Conservation (phyloP, 208 protist genomes). For the Trypanosoma conorhini region DNA sequence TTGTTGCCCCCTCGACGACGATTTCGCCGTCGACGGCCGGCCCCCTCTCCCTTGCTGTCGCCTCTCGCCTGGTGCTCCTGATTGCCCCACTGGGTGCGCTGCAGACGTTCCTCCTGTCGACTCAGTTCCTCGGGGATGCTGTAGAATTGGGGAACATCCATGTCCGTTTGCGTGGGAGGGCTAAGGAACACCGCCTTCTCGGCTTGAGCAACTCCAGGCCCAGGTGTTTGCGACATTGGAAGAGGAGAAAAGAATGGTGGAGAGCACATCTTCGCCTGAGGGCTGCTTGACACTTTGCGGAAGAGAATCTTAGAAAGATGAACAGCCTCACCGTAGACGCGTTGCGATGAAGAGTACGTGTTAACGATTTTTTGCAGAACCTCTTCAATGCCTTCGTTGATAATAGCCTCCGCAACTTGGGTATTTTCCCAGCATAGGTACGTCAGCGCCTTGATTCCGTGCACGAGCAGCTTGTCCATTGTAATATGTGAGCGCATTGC, state of each 20-base stretch:
- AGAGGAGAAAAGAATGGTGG: slow-evolving; percentile 78
- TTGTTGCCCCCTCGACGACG: slow-evolving; percentile 27
- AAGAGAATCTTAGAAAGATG: slow-evolving; percentile 92
- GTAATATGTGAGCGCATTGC: slow-evolving; percentile 81
- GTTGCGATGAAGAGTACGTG: slow-evolving; percentile 60
- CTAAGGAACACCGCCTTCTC: slow-evolving; percentile 47
- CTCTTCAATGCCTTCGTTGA: slow-evolving; percentile 71
- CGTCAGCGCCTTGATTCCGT: slow-evolving; percentile 91
- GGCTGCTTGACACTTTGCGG: slow-evolving; percentile 77
- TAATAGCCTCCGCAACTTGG: slow-evolving; percentile 85
- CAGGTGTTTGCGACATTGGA: slow-evolving; percentile 64
- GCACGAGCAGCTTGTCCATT: slow-evolving; percentile 90
- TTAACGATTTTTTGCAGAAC: slow-evolving; percentile 76
- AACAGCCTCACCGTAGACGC: slow-evolving; percentile 84
- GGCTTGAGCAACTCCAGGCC: slow-evolving; percentile 23
- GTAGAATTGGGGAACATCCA: slow-evolving; percentile 31
- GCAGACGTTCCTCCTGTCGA: slow-evolving; percentile 19
- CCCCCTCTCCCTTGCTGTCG: slow-evolving; percentile 20
- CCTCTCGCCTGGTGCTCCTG: slow-evolving; percentile 14
- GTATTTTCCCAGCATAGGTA: slow-evolving; percentile 93
- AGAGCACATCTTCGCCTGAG: slow-evolving; percentile 54
- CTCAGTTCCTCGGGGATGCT: slow-evolving; percentile 16
- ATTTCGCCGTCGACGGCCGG: slow-evolving; percentile 19
- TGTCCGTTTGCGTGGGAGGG: slow-evolving; percentile 41
- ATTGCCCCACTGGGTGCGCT: slow-evolving; percentile 28